phyloP scores from a whole-genome alignment of 805 yeast genomes.

The Cyberlindnera xylosilytica region DNA sequence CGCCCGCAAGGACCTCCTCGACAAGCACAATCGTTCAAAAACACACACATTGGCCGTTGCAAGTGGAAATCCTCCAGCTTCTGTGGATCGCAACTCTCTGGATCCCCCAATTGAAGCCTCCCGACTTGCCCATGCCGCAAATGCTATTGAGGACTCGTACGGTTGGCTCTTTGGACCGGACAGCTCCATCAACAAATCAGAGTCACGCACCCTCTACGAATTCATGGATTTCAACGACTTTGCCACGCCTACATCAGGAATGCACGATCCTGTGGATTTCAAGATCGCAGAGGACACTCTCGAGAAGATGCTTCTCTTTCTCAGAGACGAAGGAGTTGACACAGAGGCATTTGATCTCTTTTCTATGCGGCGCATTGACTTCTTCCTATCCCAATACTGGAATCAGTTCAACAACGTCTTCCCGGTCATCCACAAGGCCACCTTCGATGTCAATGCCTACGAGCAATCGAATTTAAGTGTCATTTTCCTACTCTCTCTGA shows the following conservation, averaged over 20 bases:
- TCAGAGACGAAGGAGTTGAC: conserved; percentile 1
- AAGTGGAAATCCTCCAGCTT: not conserved
- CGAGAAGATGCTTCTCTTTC: not conserved
- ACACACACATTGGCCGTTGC: conserved; percentile 11
- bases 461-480: conserved; percentile 2
- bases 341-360: not conserved
- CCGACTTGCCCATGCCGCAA: conserved; percentile 21
- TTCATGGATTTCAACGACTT: conserved; percentile 1
- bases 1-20: conserved; percentile 32
- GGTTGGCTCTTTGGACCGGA: conserved; percentile 27
- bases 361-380: conserved; percentile 8
- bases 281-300: conserved; percentile 5
- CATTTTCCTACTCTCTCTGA: conserved; percentile 16
- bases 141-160: conserved; percentile 22
- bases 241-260: not conserved
- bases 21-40: conserved; percentile 30
- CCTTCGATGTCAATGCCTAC: conserved; percentile 22
- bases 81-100: no score
- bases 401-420: conserved; percentile 33
- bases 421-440: conserved; percentile 39
- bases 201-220: not conserved
- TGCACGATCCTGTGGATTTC: not conserved
- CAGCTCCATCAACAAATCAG: not conserved
- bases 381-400: conserved; percentile 34
- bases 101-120: no score